Base-by-base conservation (phyloP, 495 filamentous ascomycete species). In the Talaromyces trachyspermus region DNA sequence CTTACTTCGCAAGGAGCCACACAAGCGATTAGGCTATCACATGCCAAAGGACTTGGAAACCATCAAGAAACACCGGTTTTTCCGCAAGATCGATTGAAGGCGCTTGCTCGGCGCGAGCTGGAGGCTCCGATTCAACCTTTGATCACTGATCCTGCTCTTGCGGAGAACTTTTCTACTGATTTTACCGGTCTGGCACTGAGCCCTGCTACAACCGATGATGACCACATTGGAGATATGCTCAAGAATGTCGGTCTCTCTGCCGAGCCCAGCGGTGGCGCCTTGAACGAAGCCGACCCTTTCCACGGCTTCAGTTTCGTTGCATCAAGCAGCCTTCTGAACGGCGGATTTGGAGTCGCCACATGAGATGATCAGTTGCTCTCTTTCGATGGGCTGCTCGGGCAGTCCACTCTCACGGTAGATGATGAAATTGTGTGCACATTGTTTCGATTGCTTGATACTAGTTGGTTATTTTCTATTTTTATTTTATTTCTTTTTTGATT, bases 261-360 rank as follows among this genome's bases (percentile, higher is more conserved):
- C 5, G 50, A 52, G 3, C 38, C 56, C 20, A n/a, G n/a, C n/a
- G 46, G 50, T 9, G 56, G 45, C 44, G 35, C 15, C 61, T 61
- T 24, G 65, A 66, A 50, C 6, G 80, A 78, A 54, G 75, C 79
- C 30, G 79, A 96, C 64, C 80, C 80, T 1, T 97, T 98, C 69
- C 89, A 90, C 12, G 92, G 94, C 2, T 98, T 98, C 61, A 95
- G 88, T 65, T 98, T 86, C 63, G 90, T 96, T 49, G 94, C 89
- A 17, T 86, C 87, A 43, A 83, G 76, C 59, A 95, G 90, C 57
- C 62, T 97, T 61, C 72, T 98, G 43, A 86, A 88, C 58, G 71
- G 76, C 50, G 66, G 65, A 18, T 25, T 61, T 5, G 62, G 63
- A 14, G 29, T 49, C 10, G 27, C 48, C 14, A 19, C 44, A 29